phyloP scores from a whole-genome alignment of 1,284 basidiomycete species.

The Leucoagaricus sp. region DNA sequence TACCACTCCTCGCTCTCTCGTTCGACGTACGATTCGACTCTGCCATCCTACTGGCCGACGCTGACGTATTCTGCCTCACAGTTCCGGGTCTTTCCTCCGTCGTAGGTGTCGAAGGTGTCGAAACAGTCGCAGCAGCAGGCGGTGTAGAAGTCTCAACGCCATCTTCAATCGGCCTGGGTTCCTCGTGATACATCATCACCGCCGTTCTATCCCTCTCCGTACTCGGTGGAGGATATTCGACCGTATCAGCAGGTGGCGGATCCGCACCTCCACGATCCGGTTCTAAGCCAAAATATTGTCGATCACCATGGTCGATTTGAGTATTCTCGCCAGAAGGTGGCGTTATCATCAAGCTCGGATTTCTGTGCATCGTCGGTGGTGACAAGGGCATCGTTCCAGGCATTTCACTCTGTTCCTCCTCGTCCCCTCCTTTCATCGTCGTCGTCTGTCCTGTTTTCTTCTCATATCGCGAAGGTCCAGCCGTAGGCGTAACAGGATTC shows the following conservation, averaged over 20 bases:
- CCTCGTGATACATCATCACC: conserved; percentile 10
- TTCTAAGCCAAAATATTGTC: conserved; percentile 3
- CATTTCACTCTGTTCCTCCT: conserved; percentile 1
- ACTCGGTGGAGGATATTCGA: conserved; percentile 6
- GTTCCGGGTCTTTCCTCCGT: neutral
- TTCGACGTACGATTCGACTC: conserved; percentile 2
- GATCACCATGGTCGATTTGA: neutral
- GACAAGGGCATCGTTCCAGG: conserved; percentile 4
- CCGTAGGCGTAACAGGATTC: conserved; percentile 8
- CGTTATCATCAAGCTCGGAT: conserved; percentile 8
- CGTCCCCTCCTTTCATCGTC: too few relatives aligned
- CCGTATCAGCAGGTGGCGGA: neutral
- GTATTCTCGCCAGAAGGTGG: conserved; percentile 9
- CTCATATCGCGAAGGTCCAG: neutral
- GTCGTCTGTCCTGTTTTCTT: neutral
- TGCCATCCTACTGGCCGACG: neutral
- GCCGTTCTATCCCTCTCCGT: conserved; percentile 4
- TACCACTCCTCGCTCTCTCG: neutral
- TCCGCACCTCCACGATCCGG: neutral
- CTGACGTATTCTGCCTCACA: neutral
- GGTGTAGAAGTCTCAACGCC: neutral
- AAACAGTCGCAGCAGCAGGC: neutral
- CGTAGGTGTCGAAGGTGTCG: too few relatives aligned
- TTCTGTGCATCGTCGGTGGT: neutral
- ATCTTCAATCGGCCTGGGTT: too few relatives aligned